Evolutionary conservation across 768 basidiomycete genomes (phyloP).

Genomic region (Boletus coccyginus): DNA sequence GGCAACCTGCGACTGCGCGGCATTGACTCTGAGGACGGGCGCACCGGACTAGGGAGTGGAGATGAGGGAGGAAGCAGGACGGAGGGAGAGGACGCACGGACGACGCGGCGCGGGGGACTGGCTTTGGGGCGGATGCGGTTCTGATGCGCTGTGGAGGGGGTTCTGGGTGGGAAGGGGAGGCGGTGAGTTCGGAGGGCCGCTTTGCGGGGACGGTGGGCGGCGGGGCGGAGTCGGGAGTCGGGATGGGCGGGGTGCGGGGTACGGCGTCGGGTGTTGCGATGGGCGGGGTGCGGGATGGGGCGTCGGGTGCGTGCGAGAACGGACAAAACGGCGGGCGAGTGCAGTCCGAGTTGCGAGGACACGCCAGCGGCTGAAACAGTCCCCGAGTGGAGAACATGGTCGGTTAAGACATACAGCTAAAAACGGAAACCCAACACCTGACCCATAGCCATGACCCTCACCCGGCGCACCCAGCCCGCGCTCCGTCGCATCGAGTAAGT

Average conservation of each 20-base stretch:
- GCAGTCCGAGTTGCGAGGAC: conserved; percentile 55
- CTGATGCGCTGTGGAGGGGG: conserved; percentile 68
- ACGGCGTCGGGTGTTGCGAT: conserved; percentile 6
- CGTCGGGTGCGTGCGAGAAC: conserved; percentile 57
- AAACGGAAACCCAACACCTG: too few relatives aligned
- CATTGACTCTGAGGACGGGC: conserved; percentile 63
- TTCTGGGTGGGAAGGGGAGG: conserved; percentile 33
- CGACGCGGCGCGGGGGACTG: conserved; percentile 39
- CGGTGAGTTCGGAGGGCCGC: conserved; percentile 36
- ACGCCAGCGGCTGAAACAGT: conserved; percentile 56
- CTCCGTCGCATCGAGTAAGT: too few relatives aligned
- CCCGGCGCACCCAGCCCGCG: too few relatives aligned
- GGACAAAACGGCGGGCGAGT: conserved; percentile 49
- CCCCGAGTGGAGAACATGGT: conserved; percentile 63
- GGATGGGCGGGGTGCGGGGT: conserved; percentile 3
- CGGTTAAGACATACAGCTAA: not conserved
- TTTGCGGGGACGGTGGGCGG: conserved; percentile 46
- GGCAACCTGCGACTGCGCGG: conserved; percentile 68
- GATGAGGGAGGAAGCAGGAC: not conserved
- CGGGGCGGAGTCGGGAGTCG: not conserved
- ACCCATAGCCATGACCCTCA: too few relatives aligned
- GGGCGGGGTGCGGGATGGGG: conserved; percentile 29
- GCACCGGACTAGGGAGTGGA: conserved; percentile 46
- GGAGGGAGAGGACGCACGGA: conserved; percentile 20
- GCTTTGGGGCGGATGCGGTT: conserved; percentile 41